A percentile compares a stretch with the other conserved stretches of the same genome.
Conservation (phyloP, 768 basidiomycete species). For the Russula brevipes region DNA sequence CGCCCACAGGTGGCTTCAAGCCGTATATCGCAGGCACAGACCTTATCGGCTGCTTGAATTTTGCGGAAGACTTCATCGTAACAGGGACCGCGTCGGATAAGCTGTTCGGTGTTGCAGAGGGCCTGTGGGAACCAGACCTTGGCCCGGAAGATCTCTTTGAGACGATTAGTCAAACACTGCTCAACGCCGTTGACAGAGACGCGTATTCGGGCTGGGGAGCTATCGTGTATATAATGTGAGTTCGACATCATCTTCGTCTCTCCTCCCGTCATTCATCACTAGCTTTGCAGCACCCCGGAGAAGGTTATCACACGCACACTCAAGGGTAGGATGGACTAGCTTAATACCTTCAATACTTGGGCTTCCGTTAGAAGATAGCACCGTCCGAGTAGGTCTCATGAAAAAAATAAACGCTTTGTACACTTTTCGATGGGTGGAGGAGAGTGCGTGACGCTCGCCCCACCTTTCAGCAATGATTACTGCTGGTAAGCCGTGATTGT, state of each 20-base stretch:
- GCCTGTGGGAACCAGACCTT: conserved; percentile 96
- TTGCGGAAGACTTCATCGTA: conserved; percentile 96
- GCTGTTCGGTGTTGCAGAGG: conserved; percentile 95
- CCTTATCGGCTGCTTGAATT: conserved; percentile 88
- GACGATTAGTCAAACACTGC: conserved; percentile 91
- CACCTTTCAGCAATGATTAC: not conserved
- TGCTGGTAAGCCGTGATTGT: not conserved
- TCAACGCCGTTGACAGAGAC: conserved; percentile 95
- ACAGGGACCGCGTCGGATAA: conserved; percentile 90
- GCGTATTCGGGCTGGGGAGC: conserved; percentile 97
- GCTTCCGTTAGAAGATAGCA: not conserved
- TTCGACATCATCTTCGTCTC: conserved; percentile 19
- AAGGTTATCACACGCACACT: conserved; percentile 77
- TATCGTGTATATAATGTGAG: conserved; percentile 92
- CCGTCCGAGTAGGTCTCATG: not conserved
- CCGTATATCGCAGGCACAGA: conserved; percentile 97
- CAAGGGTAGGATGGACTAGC: conserved; percentile 88
- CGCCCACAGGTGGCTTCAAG: conserved; percentile 62
- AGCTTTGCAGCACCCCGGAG: conserved; percentile 56
- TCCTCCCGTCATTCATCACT: conserved; percentile 13
- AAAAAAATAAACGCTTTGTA: conserved; percentile 10
- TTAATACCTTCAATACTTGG: conserved; percentile 10
- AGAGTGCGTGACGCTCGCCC: not conserved
- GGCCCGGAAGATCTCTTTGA: conserved; percentile 97
- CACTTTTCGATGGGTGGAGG: not conserved